phyloP scores from a whole-genome alignment of 495 filamentous ascomycete genomes.

The Lichina pygmaea region DNA sequence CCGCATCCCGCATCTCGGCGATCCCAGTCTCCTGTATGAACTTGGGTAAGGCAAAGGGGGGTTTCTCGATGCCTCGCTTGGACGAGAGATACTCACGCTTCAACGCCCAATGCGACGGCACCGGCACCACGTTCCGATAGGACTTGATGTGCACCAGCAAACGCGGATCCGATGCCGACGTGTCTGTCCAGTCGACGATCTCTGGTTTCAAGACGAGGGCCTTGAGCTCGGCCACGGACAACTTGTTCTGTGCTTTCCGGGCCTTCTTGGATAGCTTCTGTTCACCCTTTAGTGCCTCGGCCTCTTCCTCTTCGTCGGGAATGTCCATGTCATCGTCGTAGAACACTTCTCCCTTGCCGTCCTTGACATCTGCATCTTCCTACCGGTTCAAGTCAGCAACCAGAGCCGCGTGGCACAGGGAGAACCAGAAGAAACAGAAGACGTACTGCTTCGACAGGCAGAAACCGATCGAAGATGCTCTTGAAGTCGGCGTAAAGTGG shows the following conservation, averaged over 20 bases:
- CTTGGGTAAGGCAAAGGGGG: constrained; percentile 74
- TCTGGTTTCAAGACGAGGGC: constrained; percentile 76
- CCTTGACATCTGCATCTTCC: constrained; percentile 31
- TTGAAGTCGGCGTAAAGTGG: constrained; percentile 65
- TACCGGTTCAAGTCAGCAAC: constrained; percentile 4
- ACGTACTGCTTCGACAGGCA: constrained; percentile 6
- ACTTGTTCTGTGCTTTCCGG: constrained; percentile 65
- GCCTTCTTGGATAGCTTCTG: constrained; percentile 76
- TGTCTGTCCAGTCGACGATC: constrained; percentile 91
- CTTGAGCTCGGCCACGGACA: constrained; percentile 87
- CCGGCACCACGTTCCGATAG: constrained; percentile 84
- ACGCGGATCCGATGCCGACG: constrained; percentile 70
- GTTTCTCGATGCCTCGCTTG: constrained; percentile 86
- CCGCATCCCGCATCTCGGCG: constrained; percentile 89
- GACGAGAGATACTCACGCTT: constrained; percentile 93
- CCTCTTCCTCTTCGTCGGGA: constrained; percentile 60
- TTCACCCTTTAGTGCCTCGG: constrained; percentile 20
- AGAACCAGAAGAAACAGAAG: neutral
- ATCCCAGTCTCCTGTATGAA: constrained; percentile 97
- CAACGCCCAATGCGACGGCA: constrained; percentile 77
- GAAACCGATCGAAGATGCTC: constrained; percentile 50
- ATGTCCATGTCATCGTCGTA: constrained; percentile 75
- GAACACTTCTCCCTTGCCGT: constrained; percentile 70
- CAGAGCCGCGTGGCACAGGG: neutral
- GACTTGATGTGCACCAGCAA: constrained; percentile 84